Evolutionary conservation across 2,329 filamentous ascomycete species (phyloP).

Genomic region (Exophiala bonariae): DNA sequence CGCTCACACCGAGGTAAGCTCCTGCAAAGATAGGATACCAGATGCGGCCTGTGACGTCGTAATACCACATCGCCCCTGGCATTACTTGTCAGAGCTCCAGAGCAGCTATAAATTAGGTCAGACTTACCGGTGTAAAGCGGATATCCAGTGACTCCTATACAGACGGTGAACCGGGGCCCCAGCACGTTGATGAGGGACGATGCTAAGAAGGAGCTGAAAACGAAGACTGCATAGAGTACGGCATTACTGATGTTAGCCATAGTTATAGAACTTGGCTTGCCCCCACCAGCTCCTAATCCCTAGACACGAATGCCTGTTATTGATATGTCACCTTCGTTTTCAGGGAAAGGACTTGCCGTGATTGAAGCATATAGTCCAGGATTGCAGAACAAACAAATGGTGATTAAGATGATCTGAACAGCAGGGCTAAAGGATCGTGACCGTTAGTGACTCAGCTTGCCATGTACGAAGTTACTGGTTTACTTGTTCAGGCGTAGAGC

Average conservation of each 20-base stretch:
- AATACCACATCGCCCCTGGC: constrained; percentile 20
- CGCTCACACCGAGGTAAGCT: constrained; percentile 9
- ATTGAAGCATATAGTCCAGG: background rate
- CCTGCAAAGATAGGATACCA: constrained; percentile 20
- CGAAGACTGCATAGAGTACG: constrained; percentile 24
- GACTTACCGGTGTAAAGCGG: constrained; percentile 19
- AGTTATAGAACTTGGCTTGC: constrained; percentile 16
- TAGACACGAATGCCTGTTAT: background rate
- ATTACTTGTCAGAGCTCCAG: background rate
- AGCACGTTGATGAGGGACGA: constrained; percentile 22
- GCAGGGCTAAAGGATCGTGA: background rate
- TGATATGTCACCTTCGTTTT: background rate
- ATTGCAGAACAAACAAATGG: background rate
- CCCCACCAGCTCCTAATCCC: constrained; percentile 25
- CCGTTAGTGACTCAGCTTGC: no score
- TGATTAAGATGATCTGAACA: background rate
- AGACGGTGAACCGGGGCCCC: constrained; percentile 15
- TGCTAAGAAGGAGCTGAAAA: constrained; percentile 12
- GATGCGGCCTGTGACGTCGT: constrained; percentile 15
- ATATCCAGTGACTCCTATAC: constrained; percentile 18
- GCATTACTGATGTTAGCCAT: constrained; percentile 13
- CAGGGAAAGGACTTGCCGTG: background rate
- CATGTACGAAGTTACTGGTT: no score
- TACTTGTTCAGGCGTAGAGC: no score
- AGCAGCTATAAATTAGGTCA: no score